Evolutionary conservation across 495 filamentous ascomycete genomes (phyloP).

Genomic region (Geopyxis carbonaria): DNA sequence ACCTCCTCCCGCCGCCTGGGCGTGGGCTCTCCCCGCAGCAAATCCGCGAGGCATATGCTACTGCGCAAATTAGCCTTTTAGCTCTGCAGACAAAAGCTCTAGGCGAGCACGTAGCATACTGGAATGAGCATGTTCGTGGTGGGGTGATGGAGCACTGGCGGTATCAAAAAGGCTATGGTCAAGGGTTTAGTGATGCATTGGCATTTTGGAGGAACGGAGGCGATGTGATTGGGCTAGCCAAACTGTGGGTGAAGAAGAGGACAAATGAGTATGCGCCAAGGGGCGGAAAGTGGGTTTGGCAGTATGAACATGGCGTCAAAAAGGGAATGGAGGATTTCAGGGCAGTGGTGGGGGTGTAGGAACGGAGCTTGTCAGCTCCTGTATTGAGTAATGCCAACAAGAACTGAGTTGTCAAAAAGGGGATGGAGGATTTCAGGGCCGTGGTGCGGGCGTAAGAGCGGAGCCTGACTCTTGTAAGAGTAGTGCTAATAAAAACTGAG

Average conservation of each 20-base stretch:
- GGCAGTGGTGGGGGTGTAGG: not conserved
- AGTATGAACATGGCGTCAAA: slow-evolving; percentile 38
- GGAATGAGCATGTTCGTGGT: slow-evolving; percentile 29
- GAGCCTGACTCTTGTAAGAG: no score
- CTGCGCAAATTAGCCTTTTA: slow-evolving; percentile 25
- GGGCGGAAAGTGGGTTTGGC: slow-evolving; percentile 30
- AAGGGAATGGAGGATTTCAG: slow-evolving; percentile 30
- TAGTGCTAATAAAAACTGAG: no score
- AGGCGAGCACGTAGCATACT: slow-evolving; percentile 29
- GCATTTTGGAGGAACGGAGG: slow-evolving; percentile 31
- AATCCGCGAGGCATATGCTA: slow-evolving; percentile 20
- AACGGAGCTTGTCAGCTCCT: not conserved
- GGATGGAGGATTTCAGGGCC: no score
- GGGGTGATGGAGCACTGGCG: slow-evolving; percentile 33
- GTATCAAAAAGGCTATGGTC: slow-evolving; percentile 36
- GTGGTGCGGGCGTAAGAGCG: no score
- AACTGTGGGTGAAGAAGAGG: slow-evolving; percentile 39
- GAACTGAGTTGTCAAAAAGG: no score
- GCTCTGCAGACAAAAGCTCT: slow-evolving; percentile 23
- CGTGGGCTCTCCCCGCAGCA: slow-evolving; percentile 25
- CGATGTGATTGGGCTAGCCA: slow-evolving; percentile 37
- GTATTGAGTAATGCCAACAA: no score
- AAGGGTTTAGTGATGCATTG: slow-evolving; percentile 35
- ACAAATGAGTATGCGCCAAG: slow-evolving; percentile 30
- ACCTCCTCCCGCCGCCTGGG: slow-evolving; percentile 27